Evolutionary conservation across 352 stramenopile species (phyloP), one percentile per base, ranked within the genome.

Genomic region (Detonula confervacea): DNA sequence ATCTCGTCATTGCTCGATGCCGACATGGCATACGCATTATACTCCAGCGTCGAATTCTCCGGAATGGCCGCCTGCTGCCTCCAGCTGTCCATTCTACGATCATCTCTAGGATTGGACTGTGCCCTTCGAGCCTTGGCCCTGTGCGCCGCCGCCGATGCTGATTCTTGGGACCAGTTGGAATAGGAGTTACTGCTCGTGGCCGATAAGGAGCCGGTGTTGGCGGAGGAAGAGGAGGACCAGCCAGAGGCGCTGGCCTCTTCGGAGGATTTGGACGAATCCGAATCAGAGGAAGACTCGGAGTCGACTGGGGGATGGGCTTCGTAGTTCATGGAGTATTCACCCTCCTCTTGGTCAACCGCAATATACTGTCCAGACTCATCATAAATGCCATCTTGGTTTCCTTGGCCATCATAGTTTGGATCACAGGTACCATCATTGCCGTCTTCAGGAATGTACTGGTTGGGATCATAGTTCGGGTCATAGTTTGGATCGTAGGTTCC

Each of bases 101-200:
- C 29, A 18, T 74, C 68, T 18, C 61, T 29, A 25, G 67, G 76
- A 47, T 77, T 81, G 7, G 73, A 81, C 65, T 60, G 49, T 39
- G 65, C 25, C 52, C 42, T 47, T 16, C 27, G 54, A 20, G 35
- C 22, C 37, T 11, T 65, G 8, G 35, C 33, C 42, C 60, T 59
- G 3, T 30, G 9, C 4, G 25, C 42, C 7, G 12, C 51, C 33
- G 46, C 6, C 35, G 46, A 54, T 2, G 8, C 8, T 42, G 37
- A 44, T 8, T 39, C 46, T 25, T 61, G 18, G 16, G 52, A 61
- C 29, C 52, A 44, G 12, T 61, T 61, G 24, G 18, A 59, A 37
- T 11, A 59, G 5, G 62, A 46, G 1, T 27, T n/a, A 29, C 30
- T 29, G 20, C 63, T 35, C 3, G 12, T 54, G 2, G 33, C 24